Percentiles rank a stretch among this genome's conserved stretches.
These are phyloP conservation scores for Abrus pulchellus DNA, from an alignment of 306 rosid genomes.

Conservation along the genomic window DNA sequence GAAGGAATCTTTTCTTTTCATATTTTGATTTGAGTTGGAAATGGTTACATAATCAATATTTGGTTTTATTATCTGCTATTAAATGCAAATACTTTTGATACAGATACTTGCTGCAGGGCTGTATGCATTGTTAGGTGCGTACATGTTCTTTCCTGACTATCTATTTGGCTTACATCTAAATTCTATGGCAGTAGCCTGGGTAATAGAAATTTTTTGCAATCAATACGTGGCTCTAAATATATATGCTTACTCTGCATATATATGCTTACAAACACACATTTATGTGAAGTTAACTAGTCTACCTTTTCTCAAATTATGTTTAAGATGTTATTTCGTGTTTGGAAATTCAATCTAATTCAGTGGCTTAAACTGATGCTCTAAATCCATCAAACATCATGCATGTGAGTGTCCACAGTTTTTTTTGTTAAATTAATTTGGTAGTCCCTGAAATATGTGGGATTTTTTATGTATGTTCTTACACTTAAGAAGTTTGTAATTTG, in stretches of 20 bases:
- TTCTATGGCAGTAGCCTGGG: slow-evolving; percentile 1
- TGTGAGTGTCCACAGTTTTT: not conserved
- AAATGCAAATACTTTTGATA: slow-evolving; percentile 46
- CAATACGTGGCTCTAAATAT: not conserved
- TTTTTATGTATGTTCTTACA: not conserved
- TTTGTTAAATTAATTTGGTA: no score
- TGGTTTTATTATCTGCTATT: slow-evolving; percentile 46
- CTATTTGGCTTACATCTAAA: slow-evolving; percentile 12
- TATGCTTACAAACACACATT: slow-evolving; percentile 1
- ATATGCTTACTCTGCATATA: slow-evolving; percentile 21
- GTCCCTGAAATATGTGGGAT: not conserved
- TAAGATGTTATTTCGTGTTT: slow-evolving; percentile 27
- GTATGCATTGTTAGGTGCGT: slow-evolving; percentile 77
- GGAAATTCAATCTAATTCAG: slow-evolving; percentile 38
- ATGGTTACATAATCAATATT: slow-evolving; percentile 30
- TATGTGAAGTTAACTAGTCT: slow-evolving; percentile 39
- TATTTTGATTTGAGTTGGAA: slow-evolving; percentile 41
- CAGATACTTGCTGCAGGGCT: slow-evolving; percentile 75
- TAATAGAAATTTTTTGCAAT: not conserved
- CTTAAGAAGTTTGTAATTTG: not conserved
- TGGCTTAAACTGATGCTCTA: slow-evolving; percentile 23
- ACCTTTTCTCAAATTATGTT: not conserved
- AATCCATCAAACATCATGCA: not conserved
- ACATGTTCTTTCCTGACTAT: slow-evolving; percentile 38
- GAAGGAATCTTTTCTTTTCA: slow-evolving; percentile 3